Evolutionary conservation across 768 basidiomycete genomes (phyloP).

Genomic region (Psilocybe cubensis): DNA sequence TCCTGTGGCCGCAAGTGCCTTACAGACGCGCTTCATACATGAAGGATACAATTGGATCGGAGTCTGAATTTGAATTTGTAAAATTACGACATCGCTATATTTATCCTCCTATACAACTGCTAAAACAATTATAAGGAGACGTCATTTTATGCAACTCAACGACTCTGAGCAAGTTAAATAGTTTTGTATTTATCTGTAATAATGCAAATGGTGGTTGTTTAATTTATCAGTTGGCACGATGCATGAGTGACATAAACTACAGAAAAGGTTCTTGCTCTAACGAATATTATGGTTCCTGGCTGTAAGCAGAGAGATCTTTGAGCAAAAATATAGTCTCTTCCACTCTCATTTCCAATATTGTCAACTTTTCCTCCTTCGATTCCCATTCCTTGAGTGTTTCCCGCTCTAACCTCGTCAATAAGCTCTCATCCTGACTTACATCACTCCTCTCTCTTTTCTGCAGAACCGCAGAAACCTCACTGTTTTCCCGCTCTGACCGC

Average conservation of each 20-base stretch:
- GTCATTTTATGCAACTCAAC: too few relatives aligned
- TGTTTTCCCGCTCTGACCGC: conserved; percentile 71
- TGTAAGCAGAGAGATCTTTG: conserved; percentile 64
- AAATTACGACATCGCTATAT: conserved; percentile 5
- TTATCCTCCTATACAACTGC: not conserved
- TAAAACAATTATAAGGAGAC: too few relatives aligned
- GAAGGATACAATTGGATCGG: conserved; percentile 22
- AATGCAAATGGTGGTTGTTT: too few relatives aligned
- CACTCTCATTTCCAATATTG: conserved; percentile 80
- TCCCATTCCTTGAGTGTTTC: conserved; percentile 78
- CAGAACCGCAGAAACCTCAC: conserved; percentile 70
- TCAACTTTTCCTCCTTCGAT: conserved; percentile 71
- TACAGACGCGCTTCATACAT: conserved; percentile 25
- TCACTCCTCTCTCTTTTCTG: conserved; percentile 83
- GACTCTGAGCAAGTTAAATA: too few relatives aligned
- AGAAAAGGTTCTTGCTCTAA: not conserved
- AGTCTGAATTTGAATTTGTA: conserved; percentile 25
- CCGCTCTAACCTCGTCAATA: conserved; percentile 77
- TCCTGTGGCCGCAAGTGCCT: conserved; percentile 14
- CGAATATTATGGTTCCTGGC: not conserved
- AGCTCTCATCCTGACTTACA: conserved; percentile 73
- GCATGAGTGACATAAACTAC: not conserved
- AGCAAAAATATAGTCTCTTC: conserved; percentile 91
- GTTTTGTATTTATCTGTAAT: too few relatives aligned
- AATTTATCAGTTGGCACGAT: not conserved